Evolutionary conservation across 1,284 basidiomycete species (phyloP), one percentile per base, ranked within the genome.

Genomic region (Austroboletus niveus): DNA sequence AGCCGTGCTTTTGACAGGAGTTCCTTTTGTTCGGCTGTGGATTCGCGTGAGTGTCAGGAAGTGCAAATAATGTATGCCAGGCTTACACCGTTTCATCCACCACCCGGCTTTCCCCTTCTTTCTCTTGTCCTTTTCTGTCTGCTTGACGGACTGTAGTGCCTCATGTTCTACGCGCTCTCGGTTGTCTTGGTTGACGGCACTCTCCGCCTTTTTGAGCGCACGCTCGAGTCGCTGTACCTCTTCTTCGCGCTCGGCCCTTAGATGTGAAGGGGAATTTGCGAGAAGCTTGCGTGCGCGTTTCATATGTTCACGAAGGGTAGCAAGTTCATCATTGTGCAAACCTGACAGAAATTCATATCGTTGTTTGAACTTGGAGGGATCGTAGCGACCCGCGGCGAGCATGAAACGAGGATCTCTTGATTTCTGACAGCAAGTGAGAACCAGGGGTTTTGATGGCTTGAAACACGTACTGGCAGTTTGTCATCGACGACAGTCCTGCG

Each of bases 321-420:
- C 61, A 11, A 94, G 75, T 66, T 98, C 95, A 8, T 73, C 72
- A 39, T 74, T 69, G 63, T 89, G 89, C 53, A 89, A 65, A 2
- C 82, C 80, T 1, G 84, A 75, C 20, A 98, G 75, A 70, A 98
- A 98, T 0, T 75, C 75, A 63, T 98, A 98, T 30, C 87, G 85
- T 43, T 82, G 71, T 17, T 79, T 77, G 66, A 94, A 96, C 27
- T 85, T 81, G 48, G 84, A 73, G 0, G 78, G 62, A 42, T 88
- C 83, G 58, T 88, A 82, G 52, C 82, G 76, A n/a, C 92, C 92
- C 7, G 84, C 78, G 11, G 92, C 70, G 11, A 84, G 79, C 29
- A 91, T 77, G 72, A 98, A 98, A 42, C 95, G 85, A 3, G 96
- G 95, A 72, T 98, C 95, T 39, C 95, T 84, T 10, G 85, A 71